These are phyloP conservation scores for Cladosporium sp. DNA, from an alignment of 2,329 filamentous ascomycete species.

Conservation along the genomic window DNA sequence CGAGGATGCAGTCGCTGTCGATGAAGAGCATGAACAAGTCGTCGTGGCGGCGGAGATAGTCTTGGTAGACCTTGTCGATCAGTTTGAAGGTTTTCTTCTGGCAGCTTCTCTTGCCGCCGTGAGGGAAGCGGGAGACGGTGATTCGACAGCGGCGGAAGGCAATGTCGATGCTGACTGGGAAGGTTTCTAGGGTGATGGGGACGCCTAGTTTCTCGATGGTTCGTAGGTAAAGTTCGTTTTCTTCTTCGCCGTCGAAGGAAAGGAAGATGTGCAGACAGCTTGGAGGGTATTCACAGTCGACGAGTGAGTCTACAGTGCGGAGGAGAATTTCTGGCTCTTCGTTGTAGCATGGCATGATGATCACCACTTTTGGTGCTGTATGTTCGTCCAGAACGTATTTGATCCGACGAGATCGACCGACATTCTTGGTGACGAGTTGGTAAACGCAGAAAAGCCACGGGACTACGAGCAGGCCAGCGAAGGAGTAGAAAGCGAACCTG, in stretches of 20 bases:
- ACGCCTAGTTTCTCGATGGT: conserved; percentile 84
- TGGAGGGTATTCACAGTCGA: conserved; percentile 89
- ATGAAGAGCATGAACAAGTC: conserved; percentile 96
- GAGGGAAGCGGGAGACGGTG: conserved; percentile 86
- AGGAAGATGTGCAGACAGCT: conserved; percentile 92
- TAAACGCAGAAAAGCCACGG: conserved; percentile 95
- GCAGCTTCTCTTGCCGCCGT: conserved; percentile 90
- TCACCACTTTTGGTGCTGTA: conserved; percentile 87
- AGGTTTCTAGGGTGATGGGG: conserved; percentile 68
- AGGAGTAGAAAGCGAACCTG: conserved; percentile 85
- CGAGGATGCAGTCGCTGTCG: conserved; percentile 93
- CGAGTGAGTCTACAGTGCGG: conserved; percentile 83
- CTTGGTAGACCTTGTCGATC: conserved; percentile 85
- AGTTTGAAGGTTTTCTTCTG: conserved; percentile 91
- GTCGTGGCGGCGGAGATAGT: conserved; percentile 83
- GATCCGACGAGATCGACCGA: conserved; percentile 77
- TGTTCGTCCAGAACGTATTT: conserved; percentile 79
- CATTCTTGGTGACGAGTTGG: conserved; percentile 79
- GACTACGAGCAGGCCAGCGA: conserved; percentile 76
- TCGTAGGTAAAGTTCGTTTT: conserved; percentile 83
- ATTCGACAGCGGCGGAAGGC: conserved; percentile 77
- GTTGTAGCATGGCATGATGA: conserved; percentile 96
- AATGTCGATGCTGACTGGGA: conserved; percentile 88
- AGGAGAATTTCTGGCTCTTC: conserved; percentile 81
- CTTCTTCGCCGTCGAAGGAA: conserved; percentile 86